Base-by-base conservation (phyloP, 352 stramenopile species). In the Globisporangium okanoganense region DNA sequence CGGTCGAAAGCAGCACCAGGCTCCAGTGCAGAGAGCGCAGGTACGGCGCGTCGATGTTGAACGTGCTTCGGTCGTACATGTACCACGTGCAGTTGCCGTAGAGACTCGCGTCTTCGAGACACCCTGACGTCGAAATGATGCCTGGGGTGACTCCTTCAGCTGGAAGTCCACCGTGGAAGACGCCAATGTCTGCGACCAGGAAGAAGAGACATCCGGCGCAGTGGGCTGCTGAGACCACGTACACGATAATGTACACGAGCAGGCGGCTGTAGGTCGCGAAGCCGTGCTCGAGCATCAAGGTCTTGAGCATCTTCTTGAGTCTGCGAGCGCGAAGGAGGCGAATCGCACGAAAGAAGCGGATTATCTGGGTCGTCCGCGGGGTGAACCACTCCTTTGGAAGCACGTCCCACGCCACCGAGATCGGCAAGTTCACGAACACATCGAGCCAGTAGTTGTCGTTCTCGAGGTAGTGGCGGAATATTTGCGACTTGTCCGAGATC, bases 21-120 rank as follows among this genome's bases (percentile, higher is more conserved):
- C 82, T 91, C 82, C 82, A 91, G 38, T 89, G 66, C 33, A 89
- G 67, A 3, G 82, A 85, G 0, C 82, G 72, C 35, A 89, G 41
- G 50, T 85, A 89, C 22, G 75, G 79, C 4, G 79, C 71, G 41
- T 91, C 72, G 22, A 89, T 75, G 41, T 80, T 69, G 48, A 82
- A 91, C 2, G 56, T 75, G 54, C 76, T 89, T 22, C 69, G 76
- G 29, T 91, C 82, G 55, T 83, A 85, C 56, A 89, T 80, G 40
- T 86, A 89, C 82, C 82, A 91, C 2, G 79, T 87, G 33, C 82
- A 91, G 54, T 91, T 91, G 9, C 71, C 73, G 20, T 70, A 77
- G 3, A 72, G 12, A 33, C 64, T 87, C 3, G 61, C 61, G n/a
- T 58, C 44, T 56, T 67, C 61, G 44, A 67, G 61, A 36, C 61